Evolutionary conservation across 2,329 filamentous ascomycete species (phyloP).

Genomic region (Trichoderma sp.): DNA sequence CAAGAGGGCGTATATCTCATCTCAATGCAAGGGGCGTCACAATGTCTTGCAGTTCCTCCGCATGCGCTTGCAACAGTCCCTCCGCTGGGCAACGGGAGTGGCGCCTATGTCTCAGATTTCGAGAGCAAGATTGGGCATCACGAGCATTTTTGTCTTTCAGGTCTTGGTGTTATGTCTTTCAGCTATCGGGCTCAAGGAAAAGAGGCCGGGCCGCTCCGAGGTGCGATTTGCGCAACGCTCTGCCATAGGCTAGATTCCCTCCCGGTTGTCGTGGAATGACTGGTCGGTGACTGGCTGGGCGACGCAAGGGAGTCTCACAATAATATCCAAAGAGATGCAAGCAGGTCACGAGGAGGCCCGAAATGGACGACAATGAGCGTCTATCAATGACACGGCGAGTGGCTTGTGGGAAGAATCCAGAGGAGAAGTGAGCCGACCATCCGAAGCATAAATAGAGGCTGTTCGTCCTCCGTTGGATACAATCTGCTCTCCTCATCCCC

Average conservation of each 20-base stretch:
- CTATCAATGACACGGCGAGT: background rate
- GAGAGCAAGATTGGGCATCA: background rate
- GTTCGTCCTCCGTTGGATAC: background rate
- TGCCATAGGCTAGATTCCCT: background rate
- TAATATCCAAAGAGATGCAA: background rate
- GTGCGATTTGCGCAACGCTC: background rate
- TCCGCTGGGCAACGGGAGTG: background rate
- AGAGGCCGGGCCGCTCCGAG: background rate
- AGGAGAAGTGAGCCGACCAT: background rate
- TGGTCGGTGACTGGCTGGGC: background rate
- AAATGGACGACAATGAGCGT: background rate
- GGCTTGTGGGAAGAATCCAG: background rate
- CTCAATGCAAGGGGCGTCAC: background rate
- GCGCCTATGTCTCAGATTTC: background rate
- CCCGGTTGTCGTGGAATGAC: background rate
- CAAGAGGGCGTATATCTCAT: background rate
- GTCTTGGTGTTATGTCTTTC: background rate
- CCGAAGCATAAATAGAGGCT: conserved; percentile 15
- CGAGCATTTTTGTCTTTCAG: background rate
- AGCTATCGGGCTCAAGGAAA: background rate
- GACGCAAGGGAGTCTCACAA: conserved; percentile 8
- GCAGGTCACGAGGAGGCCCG: background rate
- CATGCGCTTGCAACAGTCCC: background rate
- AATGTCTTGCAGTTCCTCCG: background rate
- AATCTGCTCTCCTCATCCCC: background rate